phyloP scores from a whole-genome alignment of 2,329 filamentous ascomycete species.

The Sclerotiophoma versabilis region DNA sequence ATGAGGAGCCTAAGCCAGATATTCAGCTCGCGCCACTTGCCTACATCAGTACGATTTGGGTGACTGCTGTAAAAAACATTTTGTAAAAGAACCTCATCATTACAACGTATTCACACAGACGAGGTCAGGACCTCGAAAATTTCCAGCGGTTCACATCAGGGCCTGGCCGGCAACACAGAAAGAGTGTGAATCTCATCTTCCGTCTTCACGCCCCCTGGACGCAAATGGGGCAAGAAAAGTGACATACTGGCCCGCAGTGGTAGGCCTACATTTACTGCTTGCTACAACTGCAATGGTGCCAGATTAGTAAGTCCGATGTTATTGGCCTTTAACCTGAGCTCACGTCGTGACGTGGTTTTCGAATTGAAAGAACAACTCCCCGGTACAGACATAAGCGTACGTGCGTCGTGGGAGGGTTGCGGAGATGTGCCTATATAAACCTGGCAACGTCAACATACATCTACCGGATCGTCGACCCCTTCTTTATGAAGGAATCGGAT shows the following conservation, averaged over 20 bases:
- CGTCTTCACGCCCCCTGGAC: neutral
- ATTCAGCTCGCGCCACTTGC: neutral
- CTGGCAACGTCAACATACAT: no score
- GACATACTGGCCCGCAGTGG: neutral
- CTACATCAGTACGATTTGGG: neutral
- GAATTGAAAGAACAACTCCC: neutral
- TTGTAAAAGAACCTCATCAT: neutral
- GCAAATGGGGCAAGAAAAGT: neutral
- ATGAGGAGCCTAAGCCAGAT: no score
- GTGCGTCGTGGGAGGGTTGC: neutral
- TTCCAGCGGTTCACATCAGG: neutral
- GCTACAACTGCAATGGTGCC: neutral
- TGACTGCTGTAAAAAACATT: neutral
- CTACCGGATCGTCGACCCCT: neutral
- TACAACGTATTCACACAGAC: neutral
- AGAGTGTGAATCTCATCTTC: neutral
- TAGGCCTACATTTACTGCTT: neutral
- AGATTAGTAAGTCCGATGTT: no score
- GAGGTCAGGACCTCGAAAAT: neutral
- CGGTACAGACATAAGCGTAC: neutral
- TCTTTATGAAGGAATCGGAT: no score
- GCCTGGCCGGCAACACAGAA: neutral
- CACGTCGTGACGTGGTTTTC: no score
- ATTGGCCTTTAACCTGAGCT: no score
- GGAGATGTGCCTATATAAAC: neutral